These are phyloP conservation scores for Clausena lansium DNA, from an alignment of 345 rosid genomes.

Conservation along the genomic window DNA sequence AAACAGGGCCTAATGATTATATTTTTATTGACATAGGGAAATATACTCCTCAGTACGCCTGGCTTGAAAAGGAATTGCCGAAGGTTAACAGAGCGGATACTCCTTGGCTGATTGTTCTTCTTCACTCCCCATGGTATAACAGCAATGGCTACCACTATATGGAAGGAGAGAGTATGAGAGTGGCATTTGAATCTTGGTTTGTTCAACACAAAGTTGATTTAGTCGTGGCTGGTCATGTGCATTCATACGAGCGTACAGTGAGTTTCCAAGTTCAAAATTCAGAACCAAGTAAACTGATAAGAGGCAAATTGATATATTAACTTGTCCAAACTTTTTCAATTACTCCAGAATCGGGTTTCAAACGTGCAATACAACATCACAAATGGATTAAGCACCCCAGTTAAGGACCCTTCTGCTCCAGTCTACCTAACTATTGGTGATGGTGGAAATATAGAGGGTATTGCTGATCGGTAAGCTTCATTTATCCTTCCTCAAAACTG, in stretches of 20 bases:
- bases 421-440: constrained; percentile 37
- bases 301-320: not conserved
- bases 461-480: constrained; percentile 26
- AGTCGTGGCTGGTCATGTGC: constrained; percentile 44
- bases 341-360: constrained; percentile 27
- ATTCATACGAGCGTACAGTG: constrained; percentile 36
- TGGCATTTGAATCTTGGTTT: constrained; percentile 33
- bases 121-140: constrained; percentile 40
- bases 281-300: too few relatives aligned
- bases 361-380: constrained; percentile 37
- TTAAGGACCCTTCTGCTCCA: constrained; percentile 32
- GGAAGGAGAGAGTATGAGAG: constrained; percentile 46
- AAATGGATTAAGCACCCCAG: constrained; percentile 24
- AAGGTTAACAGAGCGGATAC: constrained; percentile 37
- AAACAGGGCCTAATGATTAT: not conserved
- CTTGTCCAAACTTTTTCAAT: not conserved
- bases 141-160: constrained; percentile 37
- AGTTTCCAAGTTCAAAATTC: constrained; percentile 2
- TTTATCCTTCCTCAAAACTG: not conserved
- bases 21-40: constrained; percentile 17
- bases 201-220: constrained; percentile 35
- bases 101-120: constrained; percentile 39
- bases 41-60: constrained; percentile 34
- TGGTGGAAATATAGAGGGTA: constrained; percentile 43
- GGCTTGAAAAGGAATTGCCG: constrained; percentile 31